Base-by-base conservation (phyloP, 768 basidiomycete genomes). In the Gymnopilus junonius region DNA sequence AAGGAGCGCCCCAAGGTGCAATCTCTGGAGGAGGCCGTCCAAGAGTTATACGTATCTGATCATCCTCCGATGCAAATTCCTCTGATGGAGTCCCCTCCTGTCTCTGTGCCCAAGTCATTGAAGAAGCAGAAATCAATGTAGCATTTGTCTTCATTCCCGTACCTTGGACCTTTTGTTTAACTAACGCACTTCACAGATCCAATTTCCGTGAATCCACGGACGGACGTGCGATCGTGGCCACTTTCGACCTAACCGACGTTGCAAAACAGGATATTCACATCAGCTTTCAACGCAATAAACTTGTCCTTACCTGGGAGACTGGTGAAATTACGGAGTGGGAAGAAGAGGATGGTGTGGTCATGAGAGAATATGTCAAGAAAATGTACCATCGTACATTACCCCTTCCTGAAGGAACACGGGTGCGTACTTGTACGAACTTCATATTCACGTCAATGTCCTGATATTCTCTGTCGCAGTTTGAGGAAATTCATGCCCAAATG, bases 231-330 rank as follows among this genome's bases (percentile, higher is more conserved):
- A 83, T 90, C 50, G 87, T 87, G 23, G 89, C 88, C 23, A 90
- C 84, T 54, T 91, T 92, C 71, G 88, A 91, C 62, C 77, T 93
- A 68, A 73, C 74, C n/a, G 88, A 89, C 29, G 84, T 92, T 43
- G 81, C 80, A 69, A 92, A 91, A 72, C 83, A 91, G 61, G 86
- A 92, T 63, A 84, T 91, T 59, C 90, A 92, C 66, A 87, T 93
- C 69, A 91, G 86, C 70, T 92, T 85, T 67, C 88, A 89, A 57
- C 81, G 82, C 57, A 82, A 83, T 65, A 77, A 84, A 46, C 76
- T 93, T 10, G 79, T 89, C 37, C 80, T 93, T 39, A 88, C 85
- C 17, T 93, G 91, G 91, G 80, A 83, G 62, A 83, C 79, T 10
- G 79, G 85, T 59, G 86, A 84, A 66, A 79, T 86, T 53, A 77